Base-by-base conservation (phyloP, 2,329 filamentous ascomycete species). In the Epicoccum sorghinum region DNA sequence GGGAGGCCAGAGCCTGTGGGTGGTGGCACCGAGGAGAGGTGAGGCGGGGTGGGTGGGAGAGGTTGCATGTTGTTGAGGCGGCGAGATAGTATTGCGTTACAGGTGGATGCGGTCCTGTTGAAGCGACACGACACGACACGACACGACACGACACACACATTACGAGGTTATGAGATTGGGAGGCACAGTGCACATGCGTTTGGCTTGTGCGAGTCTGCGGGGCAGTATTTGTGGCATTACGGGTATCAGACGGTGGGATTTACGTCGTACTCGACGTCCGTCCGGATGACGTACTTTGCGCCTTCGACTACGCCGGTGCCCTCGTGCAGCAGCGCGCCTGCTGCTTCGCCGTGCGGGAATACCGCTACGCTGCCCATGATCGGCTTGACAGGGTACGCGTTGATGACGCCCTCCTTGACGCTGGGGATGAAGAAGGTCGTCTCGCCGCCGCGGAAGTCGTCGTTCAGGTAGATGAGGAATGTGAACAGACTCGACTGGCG, bases 1-100 rank as follows among this genome's bases (percentile, higher is more conserved):
- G 84, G 83, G 56, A 82, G 93, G 41, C 93, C 93, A 4, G 93
- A 98, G 76, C 93, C 93, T 40, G 89, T 96, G 18, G 65, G 68
- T 44, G 65, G 67, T 9, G 62, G 58, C 35, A 58, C 59, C 42
- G 65, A 59, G 51, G 62, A 46, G 42, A 60, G 38, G 14, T 54
- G 46, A 54, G 9, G 18, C 12, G 29, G 13, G 7, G 7, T 9
- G 36, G 8, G n/a, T 33, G 7, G 14, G 7, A 14, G 13, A 18
- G 18, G 1, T 18, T 18, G 18, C 18, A 18, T 18, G 18, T 18
- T 18, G 18, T 18, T 18, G 18, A 18, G 18, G 18, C 18, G 18
- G 18, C 18, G 18, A 18, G 18, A 18, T 18, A 3, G 3, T 18
- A 18, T 18, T 18, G 18, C 18, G 3, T 18, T 18, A 18, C 18